Percentiles rank a stretch among this genome's conserved stretches.
Conservation (phyloP, 73 alveolate genomes). For the Paramecium caudatum region DNA sequence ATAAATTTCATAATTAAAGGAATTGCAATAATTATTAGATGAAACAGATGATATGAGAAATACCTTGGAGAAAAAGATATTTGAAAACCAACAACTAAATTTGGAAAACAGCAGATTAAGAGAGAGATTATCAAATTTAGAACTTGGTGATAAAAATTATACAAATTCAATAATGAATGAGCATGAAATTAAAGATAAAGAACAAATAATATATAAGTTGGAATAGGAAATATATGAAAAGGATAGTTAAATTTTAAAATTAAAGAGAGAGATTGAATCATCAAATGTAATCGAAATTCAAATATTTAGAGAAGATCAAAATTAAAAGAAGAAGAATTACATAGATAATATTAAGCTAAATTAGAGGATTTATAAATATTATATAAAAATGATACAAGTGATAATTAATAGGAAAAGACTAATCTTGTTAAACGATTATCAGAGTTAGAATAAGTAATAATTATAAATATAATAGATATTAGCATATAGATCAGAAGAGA, state of each 20-base stretch:
- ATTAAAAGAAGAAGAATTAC: slow-evolving; percentile 50
- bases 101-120: slow-evolving; percentile 24
- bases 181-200: slow-evolving; percentile 47
- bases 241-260: slow-evolving; percentile 42
- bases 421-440: neutral
- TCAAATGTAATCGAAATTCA: slow-evolving; percentile 21
- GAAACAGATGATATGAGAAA: slow-evolving; percentile 59
- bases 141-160: neutral
- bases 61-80: slow-evolving; percentile 40
- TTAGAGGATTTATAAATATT: slow-evolving; percentile 53
- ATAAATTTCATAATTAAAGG: neutral
- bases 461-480: neutral
- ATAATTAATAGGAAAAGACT: neutral
- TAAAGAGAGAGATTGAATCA: slow-evolving; percentile 58
- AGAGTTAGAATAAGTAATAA: slow-evolving; percentile 16
- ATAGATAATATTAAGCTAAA: slow-evolving; percentile 61
- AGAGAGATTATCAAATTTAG: slow-evolving; percentile 24
- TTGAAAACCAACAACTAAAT: slow-evolving; percentile 8
- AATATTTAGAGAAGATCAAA: slow-evolving; percentile 65
- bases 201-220: neutral
- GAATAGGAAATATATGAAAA: slow-evolving; percentile 15
- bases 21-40: slow-evolving; percentile 40
- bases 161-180: neutral
- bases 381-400: slow-evolving; percentile 38
- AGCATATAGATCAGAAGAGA: slow-evolving; percentile 17